Evolutionary conservation across 768 basidiomycete genomes (phyloP).

Genomic region (Amanita muscaria): DNA sequence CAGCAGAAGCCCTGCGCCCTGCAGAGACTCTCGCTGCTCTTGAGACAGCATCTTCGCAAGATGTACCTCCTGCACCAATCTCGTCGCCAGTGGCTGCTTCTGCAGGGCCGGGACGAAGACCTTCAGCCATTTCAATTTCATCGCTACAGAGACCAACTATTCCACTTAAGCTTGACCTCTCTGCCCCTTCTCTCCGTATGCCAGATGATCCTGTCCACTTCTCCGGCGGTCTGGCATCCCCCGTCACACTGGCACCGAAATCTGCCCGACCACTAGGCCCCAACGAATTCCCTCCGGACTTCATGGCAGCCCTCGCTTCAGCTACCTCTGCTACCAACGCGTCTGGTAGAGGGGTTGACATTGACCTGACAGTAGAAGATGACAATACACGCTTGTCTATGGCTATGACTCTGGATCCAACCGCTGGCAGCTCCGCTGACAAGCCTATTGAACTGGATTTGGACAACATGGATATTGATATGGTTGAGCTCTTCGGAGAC

Average conservation of each 20-base stretch:
- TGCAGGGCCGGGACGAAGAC: constrained; percentile 40
- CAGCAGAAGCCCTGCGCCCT: background rate
- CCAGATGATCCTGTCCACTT: constrained; percentile 50
- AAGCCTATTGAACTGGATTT: constrained; percentile 78
- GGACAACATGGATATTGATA: constrained; percentile 59
- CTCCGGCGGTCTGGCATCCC: constrained; percentile 58
- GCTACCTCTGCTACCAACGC: constrained; percentile 30
- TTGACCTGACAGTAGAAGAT: constrained; percentile 50
- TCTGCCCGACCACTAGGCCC: constrained; percentile 56
- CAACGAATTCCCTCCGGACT: constrained; percentile 50
- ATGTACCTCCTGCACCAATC: background rate
- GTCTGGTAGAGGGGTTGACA: constrained; percentile 32
- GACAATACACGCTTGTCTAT: constrained; percentile 17
- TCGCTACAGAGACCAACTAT: constrained; percentile 65
- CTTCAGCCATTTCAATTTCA: constrained; percentile 72
- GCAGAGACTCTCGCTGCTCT: background rate
- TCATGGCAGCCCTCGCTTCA: constrained; percentile 55
- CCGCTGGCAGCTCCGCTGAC: constrained; percentile 58
- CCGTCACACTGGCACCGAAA: constrained; percentile 75
- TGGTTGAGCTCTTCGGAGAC: constrained; percentile 53
- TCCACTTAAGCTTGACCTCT: constrained; percentile 74
- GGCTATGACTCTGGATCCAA: constrained; percentile 23
- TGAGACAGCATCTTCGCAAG: constrained; percentile 1
- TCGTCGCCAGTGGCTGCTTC: constrained; percentile 23
- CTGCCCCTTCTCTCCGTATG: constrained; percentile 56